Base-by-base conservation (phyloP, 1,139 yeast genomes). In the Candida gigantensis region DNA sequence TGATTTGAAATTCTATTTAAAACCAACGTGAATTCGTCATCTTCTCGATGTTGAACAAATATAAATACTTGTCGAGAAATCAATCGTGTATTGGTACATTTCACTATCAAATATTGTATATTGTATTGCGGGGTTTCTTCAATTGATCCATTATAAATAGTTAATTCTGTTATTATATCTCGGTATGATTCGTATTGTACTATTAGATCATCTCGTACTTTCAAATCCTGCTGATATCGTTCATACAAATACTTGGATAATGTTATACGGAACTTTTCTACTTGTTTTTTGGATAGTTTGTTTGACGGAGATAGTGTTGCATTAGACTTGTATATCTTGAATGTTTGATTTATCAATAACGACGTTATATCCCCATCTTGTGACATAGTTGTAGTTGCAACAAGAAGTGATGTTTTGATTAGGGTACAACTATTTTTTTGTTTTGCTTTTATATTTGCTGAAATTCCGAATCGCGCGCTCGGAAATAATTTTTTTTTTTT, bases 321-420 rank as follows among this genome's bases (percentile, higher is more conserved):
- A 36, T 50, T 54, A 19, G 53, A 36, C 26, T 49, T 49, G 27
- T 42, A 50, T 5, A 50, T 35, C 27, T 46, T 49, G 38, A 52
- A 54, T 3, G 54, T 47, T 41, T 50, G 58, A 31, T 50, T 48
- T 24, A 50, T 14, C 14, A 43, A 18, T 28, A 43, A 24, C 2
- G 35, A 19, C 14, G 40, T 18, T 23, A 39, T 37, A 21, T 24
- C 21, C 26, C 39, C 18, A 20, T 40, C 35, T 16, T 37, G 34
- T 6, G 40, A 14, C 43, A 40, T 40, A 9, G 23, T 14, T 8
- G 20, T 16, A 21, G 16, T 13, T 12, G 3, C n/a, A 21, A 10
- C 5, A 10, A 8, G 11, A n/a, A n/a, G 24, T n/a, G 6, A 6
- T 21, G 24, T 23, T 23, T 23, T 5, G 10, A 18, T 18, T 18